Percentiles rank a stretch among this genome's conserved stretches.
These are phyloP conservation scores for Candida pseudoviswanathii DNA, from an alignment of 1,139 yeast species.

Conservation along the genomic window DNA sequence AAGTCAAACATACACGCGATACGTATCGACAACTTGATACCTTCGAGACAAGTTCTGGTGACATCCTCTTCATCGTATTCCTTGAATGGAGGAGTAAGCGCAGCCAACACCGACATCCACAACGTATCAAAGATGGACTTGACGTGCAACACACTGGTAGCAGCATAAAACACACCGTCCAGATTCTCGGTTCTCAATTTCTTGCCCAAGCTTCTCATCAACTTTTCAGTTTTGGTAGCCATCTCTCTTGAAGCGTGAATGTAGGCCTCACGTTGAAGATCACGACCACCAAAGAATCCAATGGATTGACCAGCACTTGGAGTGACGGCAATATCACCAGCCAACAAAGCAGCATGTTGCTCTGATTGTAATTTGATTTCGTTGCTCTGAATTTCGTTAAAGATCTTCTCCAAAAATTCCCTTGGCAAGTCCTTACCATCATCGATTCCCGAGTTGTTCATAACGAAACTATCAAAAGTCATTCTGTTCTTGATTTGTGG, in stretches of 20 bases:
- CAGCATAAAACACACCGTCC: constrained; percentile 40
- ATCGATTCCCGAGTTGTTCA: constrained; percentile 90
- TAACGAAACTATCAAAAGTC: constrained; percentile 84
- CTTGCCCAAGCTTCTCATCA: constrained; percentile 71
- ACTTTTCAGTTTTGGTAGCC: constrained; percentile 83
- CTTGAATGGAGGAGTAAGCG: constrained; percentile 89
- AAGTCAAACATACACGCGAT: constrained; percentile 85
- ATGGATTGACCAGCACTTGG: constrained; percentile 38
- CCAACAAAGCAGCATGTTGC: constrained; percentile 86
- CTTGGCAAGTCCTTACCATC: constrained; percentile 84
- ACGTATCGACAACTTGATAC: constrained; percentile 77
- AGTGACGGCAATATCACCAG: constrained; percentile 54
- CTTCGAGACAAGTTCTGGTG: constrained; percentile 75
- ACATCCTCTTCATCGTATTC: constrained; percentile 82
- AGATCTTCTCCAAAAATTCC: constrained; percentile 68
- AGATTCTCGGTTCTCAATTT: constrained; percentile 29
- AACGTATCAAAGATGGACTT: constrained; percentile 89
- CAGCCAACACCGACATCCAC: constrained; percentile 98
- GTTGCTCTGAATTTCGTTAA: constrained; percentile 71
- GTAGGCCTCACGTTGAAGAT: constrained; percentile 81
- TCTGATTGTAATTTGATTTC: constrained; percentile 93
- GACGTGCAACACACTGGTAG: constrained; percentile 88
- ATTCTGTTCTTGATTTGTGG: constrained; percentile 82
- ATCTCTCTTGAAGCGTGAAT: constrained; percentile 91
- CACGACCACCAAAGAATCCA: constrained; percentile 76